Percentiles rank a stretch among this genome's conserved stretches.
Evolutionary conservation across 2,329 filamentous ascomycete genomes (phyloP).

Genomic region (Cytospora paraplurivora): DNA sequence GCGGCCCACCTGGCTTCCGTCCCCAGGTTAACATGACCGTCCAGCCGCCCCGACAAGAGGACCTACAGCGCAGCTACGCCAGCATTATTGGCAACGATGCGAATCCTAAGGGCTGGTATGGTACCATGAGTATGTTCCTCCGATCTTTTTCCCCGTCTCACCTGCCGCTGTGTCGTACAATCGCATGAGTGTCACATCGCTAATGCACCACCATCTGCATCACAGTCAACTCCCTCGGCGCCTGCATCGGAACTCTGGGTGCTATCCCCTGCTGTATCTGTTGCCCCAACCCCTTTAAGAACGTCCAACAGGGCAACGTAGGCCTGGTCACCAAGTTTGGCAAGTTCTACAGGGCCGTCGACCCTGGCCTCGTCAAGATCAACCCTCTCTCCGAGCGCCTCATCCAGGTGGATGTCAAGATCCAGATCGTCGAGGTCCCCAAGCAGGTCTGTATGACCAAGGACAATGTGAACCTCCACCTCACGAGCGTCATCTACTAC

Average conservation of each 20-base stretch:
- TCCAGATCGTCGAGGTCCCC: slow-evolving; percentile 96
- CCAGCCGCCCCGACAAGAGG: slow-evolving; percentile 77
- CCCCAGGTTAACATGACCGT: slow-evolving; percentile 65
- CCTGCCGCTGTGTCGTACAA: no score
- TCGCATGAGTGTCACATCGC: neutral
- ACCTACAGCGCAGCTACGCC: slow-evolving; percentile 83
- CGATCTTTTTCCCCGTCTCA: neutral
- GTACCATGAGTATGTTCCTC: slow-evolving; percentile 73
- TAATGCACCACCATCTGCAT: neutral
- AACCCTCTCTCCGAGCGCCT: slow-evolving; percentile 92
- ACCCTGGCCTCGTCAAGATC: slow-evolving; percentile 95
- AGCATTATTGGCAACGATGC: slow-evolving; percentile 64
- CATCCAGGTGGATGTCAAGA: slow-evolving; percentile 96
- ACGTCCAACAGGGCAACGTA: slow-evolving; percentile 88
- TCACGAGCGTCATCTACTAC: slow-evolving; percentile 99
- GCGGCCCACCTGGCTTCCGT: slow-evolving; percentile 46
- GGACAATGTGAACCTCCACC: slow-evolving; percentile 92
- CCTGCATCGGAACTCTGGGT: slow-evolving; percentile 74
- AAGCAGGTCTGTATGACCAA: slow-evolving; percentile 99
- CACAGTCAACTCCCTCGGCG: slow-evolving; percentile 72
- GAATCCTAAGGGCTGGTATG: slow-evolving; percentile 84
- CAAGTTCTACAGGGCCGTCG: slow-evolving; percentile 90
- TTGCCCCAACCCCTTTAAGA: slow-evolving; percentile 96
- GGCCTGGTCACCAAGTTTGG: slow-evolving; percentile 96
- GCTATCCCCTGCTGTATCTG: slow-evolving; percentile 88